Percentiles rank a stretch among this genome's conserved stretches.
phyloP scores from a whole-genome alignment of 2,329 filamentous ascomycete species.

The Plectosphaerella plurivora region DNA sequence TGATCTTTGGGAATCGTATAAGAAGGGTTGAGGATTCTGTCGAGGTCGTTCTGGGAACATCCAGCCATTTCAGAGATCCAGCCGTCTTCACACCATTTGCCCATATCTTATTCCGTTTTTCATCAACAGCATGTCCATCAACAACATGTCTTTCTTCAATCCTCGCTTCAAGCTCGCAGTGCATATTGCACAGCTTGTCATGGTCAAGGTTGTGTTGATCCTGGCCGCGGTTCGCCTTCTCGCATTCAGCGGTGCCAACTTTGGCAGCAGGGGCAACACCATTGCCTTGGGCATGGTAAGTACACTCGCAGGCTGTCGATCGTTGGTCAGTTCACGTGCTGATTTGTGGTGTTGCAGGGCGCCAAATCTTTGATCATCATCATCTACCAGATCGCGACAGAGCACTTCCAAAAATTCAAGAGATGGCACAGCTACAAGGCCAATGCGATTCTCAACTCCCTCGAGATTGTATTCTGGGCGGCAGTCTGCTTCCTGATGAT shows the following conservation, averaged over 20 bases:
- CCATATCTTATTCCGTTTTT: no score
- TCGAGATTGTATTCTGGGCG: constrained; percentile 20
- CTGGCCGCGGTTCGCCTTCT: constrained; percentile 8
- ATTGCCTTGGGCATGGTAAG: constrained; percentile 10
- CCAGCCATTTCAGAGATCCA: no score
- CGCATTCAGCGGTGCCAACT: not conserved
- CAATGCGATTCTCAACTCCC: constrained; percentile 15
- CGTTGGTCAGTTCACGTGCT: no score
- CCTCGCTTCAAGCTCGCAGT: constrained; percentile 6
- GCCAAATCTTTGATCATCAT: constrained; percentile 12
- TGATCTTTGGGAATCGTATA: no score
- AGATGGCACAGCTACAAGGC: constrained; percentile 16
- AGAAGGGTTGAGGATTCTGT: no score
- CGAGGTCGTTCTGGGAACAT: no score
- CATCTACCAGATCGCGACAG: constrained; percentile 30
- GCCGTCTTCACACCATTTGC: no score
- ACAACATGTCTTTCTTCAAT: not conserved
- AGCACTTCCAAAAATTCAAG: constrained; percentile 19
- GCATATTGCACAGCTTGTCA: constrained; percentile 8
- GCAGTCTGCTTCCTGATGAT: constrained; percentile 14
- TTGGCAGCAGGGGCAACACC: constrained; percentile 4
- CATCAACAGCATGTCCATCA: not conserved
- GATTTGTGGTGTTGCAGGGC: not conserved
- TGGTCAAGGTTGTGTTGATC: constrained; percentile 4
- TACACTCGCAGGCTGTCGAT: not conserved